These are phyloP conservation scores for Paraglomus brasilianum DNA, from an alignment of 192 early-diverging fungal genomes.

Conservation along the genomic window DNA sequence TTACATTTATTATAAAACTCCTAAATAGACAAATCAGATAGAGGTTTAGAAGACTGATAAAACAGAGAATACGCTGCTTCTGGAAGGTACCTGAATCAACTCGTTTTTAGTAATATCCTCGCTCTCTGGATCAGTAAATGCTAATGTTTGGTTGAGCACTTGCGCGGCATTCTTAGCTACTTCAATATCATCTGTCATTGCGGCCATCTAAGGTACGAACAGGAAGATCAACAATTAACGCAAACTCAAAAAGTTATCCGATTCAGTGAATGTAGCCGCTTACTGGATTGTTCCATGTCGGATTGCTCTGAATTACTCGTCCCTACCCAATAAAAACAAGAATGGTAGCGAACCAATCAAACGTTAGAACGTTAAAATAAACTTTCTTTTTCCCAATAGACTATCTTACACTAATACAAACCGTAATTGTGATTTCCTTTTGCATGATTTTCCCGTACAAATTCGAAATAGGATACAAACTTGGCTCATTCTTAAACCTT, in stretches of 20 bases:
- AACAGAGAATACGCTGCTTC: not conserved
- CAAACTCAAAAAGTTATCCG: too few relatives aligned
- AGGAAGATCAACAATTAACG: too few relatives aligned
- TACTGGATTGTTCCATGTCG: too few relatives aligned
- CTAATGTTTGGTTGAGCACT: slow-evolving; percentile 49
- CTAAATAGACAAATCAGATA: slow-evolving; percentile 30
- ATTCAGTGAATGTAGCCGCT: too few relatives aligned
- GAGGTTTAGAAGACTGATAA: not conserved
- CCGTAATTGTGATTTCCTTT: too few relatives aligned
- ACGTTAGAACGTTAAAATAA: too few relatives aligned
- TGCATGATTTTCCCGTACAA: not conserved
- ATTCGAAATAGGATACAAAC: slow-evolving; percentile 14
- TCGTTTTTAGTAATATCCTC: slow-evolving; percentile 57
- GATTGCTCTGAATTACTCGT: too few relatives aligned
- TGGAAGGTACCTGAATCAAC: slow-evolving; percentile 45
- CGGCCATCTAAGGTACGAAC: not conserved
- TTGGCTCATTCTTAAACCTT: slow-evolving; percentile 19
- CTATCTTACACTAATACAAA: too few relatives aligned
- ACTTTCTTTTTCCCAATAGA: too few relatives aligned
- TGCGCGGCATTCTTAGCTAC: slow-evolving; percentile 53
- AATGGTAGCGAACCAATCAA: too few relatives aligned
- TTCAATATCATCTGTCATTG: slow-evolving; percentile 47
- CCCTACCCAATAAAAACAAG: too few relatives aligned
- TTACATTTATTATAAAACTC: slow-evolving; percentile 56
- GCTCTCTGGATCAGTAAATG: slow-evolving; percentile 50